A percentile compares a stretch with the other conserved stretches of the same genome.
These are phyloP conservation scores for Epichloe gansuensis DNA, from an alignment of 2,329 filamentous ascomycete species.

Conservation along the genomic window DNA sequence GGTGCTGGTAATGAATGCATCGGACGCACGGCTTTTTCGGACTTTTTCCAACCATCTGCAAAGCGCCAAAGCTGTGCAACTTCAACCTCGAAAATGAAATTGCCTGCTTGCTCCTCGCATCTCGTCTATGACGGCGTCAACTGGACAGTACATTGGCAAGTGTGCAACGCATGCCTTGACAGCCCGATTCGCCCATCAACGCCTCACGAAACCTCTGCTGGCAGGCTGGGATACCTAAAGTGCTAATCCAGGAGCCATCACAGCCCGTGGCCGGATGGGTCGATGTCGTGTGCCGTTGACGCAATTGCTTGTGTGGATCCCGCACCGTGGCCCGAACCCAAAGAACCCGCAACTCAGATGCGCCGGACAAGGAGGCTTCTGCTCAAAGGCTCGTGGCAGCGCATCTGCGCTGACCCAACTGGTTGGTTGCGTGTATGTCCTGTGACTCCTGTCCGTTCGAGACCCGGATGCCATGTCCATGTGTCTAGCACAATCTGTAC, in stretches of 20 bases:
- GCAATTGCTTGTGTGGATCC: not conserved
- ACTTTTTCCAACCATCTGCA: too few relatives aligned
- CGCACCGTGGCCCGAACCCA: not conserved
- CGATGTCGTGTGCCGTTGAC: conserved; percentile 1
- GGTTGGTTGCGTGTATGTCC: not conserved
- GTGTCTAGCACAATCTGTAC: not conserved
- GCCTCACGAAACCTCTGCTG: not conserved
- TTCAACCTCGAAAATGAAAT: too few relatives aligned
- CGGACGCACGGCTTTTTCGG: too few relatives aligned
- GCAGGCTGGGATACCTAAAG: not conserved
- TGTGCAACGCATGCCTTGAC: not conserved
- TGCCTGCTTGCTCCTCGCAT: too few relatives aligned
- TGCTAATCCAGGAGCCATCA: not conserved
- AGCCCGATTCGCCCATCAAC: not conserved
- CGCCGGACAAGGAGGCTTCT: not conserved
- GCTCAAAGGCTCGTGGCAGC: not conserved
- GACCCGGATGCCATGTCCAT: not conserved
- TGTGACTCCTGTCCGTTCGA: too few relatives aligned
- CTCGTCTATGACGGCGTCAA: too few relatives aligned
- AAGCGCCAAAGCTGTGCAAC: too few relatives aligned
- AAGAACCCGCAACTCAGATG: not conserved
- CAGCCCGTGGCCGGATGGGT: conserved; percentile 2
- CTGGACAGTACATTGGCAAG: not conserved
- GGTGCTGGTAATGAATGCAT: too few relatives aligned
- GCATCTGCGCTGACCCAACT: not conserved